A percentile compares a stretch with the other conserved stretches of the same genome.
Conservation (phyloP, 2,329 filamentous ascomycete genomes). For the Trichoderma sp. region DNA sequence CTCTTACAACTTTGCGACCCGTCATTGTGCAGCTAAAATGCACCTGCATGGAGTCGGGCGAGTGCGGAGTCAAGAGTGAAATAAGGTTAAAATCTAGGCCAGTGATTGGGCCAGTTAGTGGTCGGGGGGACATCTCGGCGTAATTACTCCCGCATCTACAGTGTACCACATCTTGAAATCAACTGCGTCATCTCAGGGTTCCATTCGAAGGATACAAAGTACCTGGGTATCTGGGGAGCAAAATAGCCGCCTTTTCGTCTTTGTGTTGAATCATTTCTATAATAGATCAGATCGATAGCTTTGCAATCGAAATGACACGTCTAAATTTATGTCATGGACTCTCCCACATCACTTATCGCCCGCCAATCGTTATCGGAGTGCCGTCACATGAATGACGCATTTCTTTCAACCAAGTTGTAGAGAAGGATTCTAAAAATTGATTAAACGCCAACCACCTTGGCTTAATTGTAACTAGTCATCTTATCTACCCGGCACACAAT, state of each 20-base stretch:
- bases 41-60: neutral
- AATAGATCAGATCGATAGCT: neutral
- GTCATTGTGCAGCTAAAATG: neutral
- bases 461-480: neutral
- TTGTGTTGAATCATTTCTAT: neutral
- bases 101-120: neutral
- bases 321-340: neutral
- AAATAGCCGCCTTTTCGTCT: neutral
- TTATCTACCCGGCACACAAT: neutral
- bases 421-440: neutral
- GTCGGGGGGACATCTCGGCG: neutral
- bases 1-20: neutral
- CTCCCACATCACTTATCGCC: neutral
- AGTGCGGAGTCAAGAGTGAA: neutral
- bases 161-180: neutral
- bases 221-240: neutral
- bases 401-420: neutral
- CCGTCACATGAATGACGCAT: neutral
- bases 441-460: neutral
- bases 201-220: neutral
- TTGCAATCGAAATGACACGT: neutral
- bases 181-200: neutral
- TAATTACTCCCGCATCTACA: neutral
- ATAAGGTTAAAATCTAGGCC: constrained; percentile 7
- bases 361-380: neutral